These are phyloP conservation scores for Colletotrichum tropicicola DNA, from an alignment of 2,329 filamentous ascomycete species.

Conservation along the genomic window DNA sequence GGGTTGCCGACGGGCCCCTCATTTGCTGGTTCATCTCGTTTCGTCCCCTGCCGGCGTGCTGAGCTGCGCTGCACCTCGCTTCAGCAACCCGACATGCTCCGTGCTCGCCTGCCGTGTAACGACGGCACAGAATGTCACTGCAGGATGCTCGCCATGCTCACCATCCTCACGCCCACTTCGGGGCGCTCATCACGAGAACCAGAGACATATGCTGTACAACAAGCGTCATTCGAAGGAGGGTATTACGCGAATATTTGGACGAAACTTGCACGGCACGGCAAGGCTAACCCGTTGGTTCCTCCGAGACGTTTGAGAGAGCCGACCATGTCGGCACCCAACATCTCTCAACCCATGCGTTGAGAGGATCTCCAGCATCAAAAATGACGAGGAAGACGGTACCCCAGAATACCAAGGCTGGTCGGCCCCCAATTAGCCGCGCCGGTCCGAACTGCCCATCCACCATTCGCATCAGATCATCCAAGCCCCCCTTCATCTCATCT, in stretches of 20 bases:
- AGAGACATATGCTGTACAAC: not conserved
- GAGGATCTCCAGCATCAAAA: not conserved
- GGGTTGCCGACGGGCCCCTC: not conserved
- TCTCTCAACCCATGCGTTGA: no score
- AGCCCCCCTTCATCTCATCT: conserved; percentile 17
- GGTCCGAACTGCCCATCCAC: conserved; percentile 16
- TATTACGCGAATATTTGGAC: not conserved
- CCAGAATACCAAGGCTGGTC: not conserved
- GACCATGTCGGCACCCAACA: no score
- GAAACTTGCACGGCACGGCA: not conserved
- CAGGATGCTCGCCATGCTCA: not conserved
- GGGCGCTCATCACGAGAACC: not conserved
- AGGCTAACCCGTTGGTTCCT: no score
- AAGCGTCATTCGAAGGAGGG: not conserved
- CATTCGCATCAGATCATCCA: conserved; percentile 17
- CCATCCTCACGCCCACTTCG: not conserved
- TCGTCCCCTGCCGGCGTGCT: not conserved
- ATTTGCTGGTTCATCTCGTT: conserved; percentile 24
- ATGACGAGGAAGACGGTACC: not conserved
- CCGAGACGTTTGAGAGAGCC: no score
- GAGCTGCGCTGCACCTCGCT: conserved; percentile 16
- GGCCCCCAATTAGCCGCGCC: conserved; percentile 19
- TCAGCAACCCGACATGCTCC: conserved; percentile 20
- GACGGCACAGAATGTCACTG: conserved; percentile 27
- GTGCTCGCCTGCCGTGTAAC: conserved; percentile 25